Base-by-base conservation (phyloP, 106 monocot genomes). In the Dactylorhiza incarnata region DNA sequence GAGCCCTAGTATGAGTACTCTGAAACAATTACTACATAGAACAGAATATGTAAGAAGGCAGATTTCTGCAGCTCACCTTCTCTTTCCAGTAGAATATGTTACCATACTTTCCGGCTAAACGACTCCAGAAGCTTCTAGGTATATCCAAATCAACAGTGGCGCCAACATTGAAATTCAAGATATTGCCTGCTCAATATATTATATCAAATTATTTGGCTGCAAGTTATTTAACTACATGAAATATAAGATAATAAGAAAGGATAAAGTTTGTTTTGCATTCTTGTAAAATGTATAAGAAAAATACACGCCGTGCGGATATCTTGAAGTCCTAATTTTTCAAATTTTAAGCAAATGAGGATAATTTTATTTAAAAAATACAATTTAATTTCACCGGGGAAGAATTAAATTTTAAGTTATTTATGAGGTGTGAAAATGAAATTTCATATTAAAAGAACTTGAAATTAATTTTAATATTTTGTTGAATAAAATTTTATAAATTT, bases 41-140 rank as follows among this genome's bases (percentile, higher is more conserved):
- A 55, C 13, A 55, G 6, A 55, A 55, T 17, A 55, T n/a, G 29
- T 5, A 55, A 55, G 5, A 55, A 55, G 55, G 19, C 58, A 58
- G 19, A 58, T 23, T 66, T 66, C 29, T 66, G 29, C 22, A 58
- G 58, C 58, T 50, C 17, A 96, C 93, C 90, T 93, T 90, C 74
- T 96, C 93, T 91, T 89, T 96, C 95, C 93, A 96, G 51, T 91
- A 93, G 75, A 96, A 96, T 88, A 96, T 89, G 73, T 96, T 96
- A 16, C 95, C 93, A 54, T 93, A 93, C 68, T 96, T 96, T 75
- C 93, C 95, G 29, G 90, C 79, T 45, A 96, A 63, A 17, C 93
- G 93, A 75, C 86, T 93, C 95, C 93, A 96, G 48, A 96, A 96
- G 51, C 82, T 96, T 72, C 86, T 78, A 56, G 95, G 95, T 48